Percentiles rank a stretch among this genome's conserved stretches.
phyloP scores from a whole-genome alignment of 2,329 filamentous ascomycete species.

The Epichloe typhina region DNA sequence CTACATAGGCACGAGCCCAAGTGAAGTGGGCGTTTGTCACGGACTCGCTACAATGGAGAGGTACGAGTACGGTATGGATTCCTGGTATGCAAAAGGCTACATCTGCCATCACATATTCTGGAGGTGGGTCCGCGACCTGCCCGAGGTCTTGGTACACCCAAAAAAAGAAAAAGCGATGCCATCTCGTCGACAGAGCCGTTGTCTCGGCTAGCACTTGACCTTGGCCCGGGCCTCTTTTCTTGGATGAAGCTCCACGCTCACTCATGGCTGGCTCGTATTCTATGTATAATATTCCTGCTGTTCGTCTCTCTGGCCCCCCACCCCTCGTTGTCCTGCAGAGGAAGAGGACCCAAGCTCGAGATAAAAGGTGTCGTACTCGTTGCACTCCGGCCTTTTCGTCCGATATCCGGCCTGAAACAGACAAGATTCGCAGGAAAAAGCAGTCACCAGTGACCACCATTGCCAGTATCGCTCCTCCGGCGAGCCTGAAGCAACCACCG shows the following conservation, averaged over 20 bases:
- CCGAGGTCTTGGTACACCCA: too few relatives aligned
- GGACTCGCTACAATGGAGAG: too few relatives aligned
- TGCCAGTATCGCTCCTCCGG: neutral
- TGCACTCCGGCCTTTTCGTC: neutral
- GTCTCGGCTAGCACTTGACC: neutral
- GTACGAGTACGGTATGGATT: too few relatives aligned
- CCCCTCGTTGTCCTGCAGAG: neutral
- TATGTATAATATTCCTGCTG: neutral
- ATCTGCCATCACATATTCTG: too few relatives aligned
- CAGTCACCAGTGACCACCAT: neutral
- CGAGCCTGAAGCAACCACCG: neutral
- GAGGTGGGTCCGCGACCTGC: too few relatives aligned
- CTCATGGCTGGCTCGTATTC: neutral
- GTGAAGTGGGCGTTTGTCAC: neutral
- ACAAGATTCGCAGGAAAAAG: neutral
- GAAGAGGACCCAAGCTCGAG: neutral
- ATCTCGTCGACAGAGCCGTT: neutral
- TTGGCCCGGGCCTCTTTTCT: neutral
- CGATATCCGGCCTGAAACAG: neutral
- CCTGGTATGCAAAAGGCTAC: too few relatives aligned
- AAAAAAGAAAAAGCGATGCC: too few relatives aligned
- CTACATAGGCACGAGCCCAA: neutral
- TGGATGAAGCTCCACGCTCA: neutral
- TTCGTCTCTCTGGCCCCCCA: neutral
- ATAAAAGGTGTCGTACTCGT: neutral